Evolutionary conservation across 768 basidiomycete species (phyloP).

Genomic region (Tephrocybe sp.): DNA sequence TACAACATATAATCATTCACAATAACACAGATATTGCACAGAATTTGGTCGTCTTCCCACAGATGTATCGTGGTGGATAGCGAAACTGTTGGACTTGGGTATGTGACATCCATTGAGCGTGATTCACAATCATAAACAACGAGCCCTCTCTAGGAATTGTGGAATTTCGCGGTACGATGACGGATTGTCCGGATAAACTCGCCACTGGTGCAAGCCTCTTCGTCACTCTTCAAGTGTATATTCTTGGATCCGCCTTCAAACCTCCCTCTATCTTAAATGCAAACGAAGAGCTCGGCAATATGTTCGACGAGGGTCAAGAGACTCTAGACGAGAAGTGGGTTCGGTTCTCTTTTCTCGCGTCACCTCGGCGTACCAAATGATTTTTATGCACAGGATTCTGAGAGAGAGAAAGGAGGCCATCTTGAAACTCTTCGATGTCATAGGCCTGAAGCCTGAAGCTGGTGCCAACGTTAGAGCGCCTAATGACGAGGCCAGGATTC

Average conservation of each 20-base stretch:
- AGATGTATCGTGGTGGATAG: conserved; percentile 71
- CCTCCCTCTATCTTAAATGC: conserved; percentile 35
- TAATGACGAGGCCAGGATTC: conserved; percentile 32
- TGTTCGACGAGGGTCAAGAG: conserved; percentile 79
- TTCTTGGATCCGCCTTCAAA: conserved; percentile 70
- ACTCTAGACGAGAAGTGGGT: conserved; percentile 69
- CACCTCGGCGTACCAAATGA: too few species aligned
- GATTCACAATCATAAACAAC: background rate
- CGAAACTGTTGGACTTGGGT: conserved; percentile 74
- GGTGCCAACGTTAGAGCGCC: conserved; percentile 37
- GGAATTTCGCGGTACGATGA: conserved; percentile 68
- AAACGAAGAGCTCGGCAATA: conserved; percentile 29
- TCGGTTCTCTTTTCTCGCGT: background rate
- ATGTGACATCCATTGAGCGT: conserved; percentile 10
- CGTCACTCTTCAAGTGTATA: conserved; percentile 71
- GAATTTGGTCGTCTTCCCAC: conserved; percentile 80
- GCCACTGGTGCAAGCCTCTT: conserved; percentile 78
- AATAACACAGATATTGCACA: conserved; percentile 21
- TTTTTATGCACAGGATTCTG: conserved; percentile 40
- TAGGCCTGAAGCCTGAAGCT: conserved; percentile 67
- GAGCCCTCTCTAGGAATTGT: conserved; percentile 43
- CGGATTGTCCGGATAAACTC: conserved; percentile 73
- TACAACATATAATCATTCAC: background rate
- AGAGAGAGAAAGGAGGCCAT: conserved; percentile 80
- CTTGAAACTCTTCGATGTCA: conserved; percentile 67